Evolutionary conservation across 1,139 yeast species (phyloP), one percentile per base, ranked within the genome.

Genomic region (Geotrichum cucujoidarum): DNA sequence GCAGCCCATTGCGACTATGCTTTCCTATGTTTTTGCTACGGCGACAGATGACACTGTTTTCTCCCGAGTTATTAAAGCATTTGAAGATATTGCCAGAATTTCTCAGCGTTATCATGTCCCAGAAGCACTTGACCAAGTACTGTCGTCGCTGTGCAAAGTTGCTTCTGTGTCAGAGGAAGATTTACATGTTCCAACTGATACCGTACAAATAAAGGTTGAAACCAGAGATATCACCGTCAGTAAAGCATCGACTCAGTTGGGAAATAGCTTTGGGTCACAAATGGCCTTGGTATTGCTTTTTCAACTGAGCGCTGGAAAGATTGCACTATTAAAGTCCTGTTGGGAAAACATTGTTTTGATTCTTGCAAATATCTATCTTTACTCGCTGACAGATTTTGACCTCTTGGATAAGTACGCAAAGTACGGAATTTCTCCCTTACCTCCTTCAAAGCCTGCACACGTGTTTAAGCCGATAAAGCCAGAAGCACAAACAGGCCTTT

Each of bases 31-130:
- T 25, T 92, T 88, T 66, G 80, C 82, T 25, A 87, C 86, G 47
- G 96, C 97, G 0, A 73, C 86, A 1, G 97, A 92, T 63, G 97
- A 92, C 64, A 86, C 87, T 47, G 80, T 94, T 8, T 82, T 89
- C 47, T 82, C 95, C 0, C 76, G 94, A 48, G 83, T 92, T 66
- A 82, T 92, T 74, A 77, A 95, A 0, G 86, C 89, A 1, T 76
- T 92, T 55, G 97, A 90, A 60, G 88, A 87, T 61, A 77, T 94
- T 55, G 84, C 95, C 1, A 77, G 73, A 43, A 77, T 92, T 48
- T 88, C 97, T 17, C 70, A 81, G 2, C 77, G 73, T 53, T 88
- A 82, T 65, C 73, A 75, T 11, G 64, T 83, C 48, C 65, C 70
- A 14, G 74, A 74, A 1, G 72, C 81, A 2, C 75, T 84, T 40